Percentiles rank a stretch among this genome's conserved stretches.
phyloP scores from a whole-genome alignment of 1,284 basidiomycete genomes.

The Singerocomus inundabilis region DNA sequence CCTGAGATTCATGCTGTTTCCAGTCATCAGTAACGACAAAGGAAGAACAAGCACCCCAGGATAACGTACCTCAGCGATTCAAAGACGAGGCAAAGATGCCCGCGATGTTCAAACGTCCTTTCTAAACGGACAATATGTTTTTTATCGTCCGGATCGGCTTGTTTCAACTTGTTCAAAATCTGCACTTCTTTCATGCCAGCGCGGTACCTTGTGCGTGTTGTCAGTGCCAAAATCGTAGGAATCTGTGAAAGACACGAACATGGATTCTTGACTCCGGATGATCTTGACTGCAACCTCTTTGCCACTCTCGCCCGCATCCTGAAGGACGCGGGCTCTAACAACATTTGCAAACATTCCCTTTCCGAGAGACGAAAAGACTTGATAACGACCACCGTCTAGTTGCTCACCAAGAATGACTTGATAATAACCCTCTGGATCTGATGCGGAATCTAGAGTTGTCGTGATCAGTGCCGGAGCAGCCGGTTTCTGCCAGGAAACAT shows the following conservation, averaged over 20 bases:
- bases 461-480: slow-evolving; percentile 64
- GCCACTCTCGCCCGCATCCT: slow-evolving; percentile 61
- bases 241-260: slow-evolving; percentile 56
- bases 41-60: background rate
- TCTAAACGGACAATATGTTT: slow-evolving; percentile 93
- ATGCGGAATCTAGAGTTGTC: slow-evolving; percentile 68
- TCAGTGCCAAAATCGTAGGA: slow-evolving; percentile 5
- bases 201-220: slow-evolving; percentile 72
- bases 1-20: slow-evolving; percentile 89
- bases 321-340: slow-evolving; percentile 84
- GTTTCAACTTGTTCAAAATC: slow-evolving; percentile 83
- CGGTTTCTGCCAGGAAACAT: slow-evolving; percentile 42
- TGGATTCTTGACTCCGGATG: slow-evolving; percentile 92
- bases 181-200: slow-evolving; percentile 92
- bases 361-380: slow-evolving; percentile 91
- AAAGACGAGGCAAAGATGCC: slow-evolving; percentile 96
- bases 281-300: slow-evolving; percentile 98
- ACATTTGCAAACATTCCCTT: slow-evolving; percentile 99
- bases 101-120: slow-evolving; percentile 93
- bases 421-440: slow-evolving; percentile 96
- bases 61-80: slow-evolving; percentile 81
- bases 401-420: slow-evolving; percentile 93
- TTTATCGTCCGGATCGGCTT: slow-evolving; percentile 94
- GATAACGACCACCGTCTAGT: slow-evolving; percentile 89
- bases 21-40: slow-evolving; percentile 12